A percentile compares a stretch with the other conserved stretches of the same genome.
Conservation (phyloP, 2,329 filamentous ascomycete genomes). For the Cytospora schulzeri region DNA sequence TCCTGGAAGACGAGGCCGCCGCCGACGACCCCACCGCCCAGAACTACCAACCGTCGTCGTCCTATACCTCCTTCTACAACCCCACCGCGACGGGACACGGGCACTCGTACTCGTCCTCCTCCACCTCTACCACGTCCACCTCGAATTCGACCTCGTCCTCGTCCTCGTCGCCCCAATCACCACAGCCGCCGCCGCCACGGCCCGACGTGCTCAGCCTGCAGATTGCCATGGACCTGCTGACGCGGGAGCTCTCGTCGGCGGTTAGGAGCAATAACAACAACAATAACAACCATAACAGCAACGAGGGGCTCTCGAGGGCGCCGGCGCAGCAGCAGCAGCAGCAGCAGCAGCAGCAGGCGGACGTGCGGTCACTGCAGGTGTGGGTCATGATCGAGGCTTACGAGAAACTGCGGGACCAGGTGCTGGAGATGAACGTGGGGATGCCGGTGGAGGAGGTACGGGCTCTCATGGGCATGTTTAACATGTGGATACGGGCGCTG, state of each 20-base stretch:
- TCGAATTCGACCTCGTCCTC: too few species aligned
- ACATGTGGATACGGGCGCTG: conserved; percentile 54
- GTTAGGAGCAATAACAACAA: too few species aligned
- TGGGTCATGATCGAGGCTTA: conserved; percentile 63
- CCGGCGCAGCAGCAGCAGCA: too few species aligned
- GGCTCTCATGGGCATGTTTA: conserved; percentile 47
- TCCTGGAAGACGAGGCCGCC: conserved; percentile 29
- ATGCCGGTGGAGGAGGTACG: conserved; percentile 34
- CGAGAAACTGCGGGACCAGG: conserved; percentile 52
- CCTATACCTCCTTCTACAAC: conserved; percentile 1
- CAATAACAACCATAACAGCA: too few species aligned
- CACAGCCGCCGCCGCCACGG: conserved; percentile 23
- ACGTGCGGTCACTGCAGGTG: conserved; percentile 52
- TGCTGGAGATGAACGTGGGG: conserved; percentile 38
- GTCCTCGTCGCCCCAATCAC: background rate
- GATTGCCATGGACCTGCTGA: conserved; percentile 54
- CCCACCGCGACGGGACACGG: background rate
- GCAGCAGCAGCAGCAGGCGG: too few species aligned
- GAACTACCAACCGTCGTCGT: conserved; percentile 1
- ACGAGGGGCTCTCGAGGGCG: conserved; percentile 24
- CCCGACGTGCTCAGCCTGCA: conserved; percentile 48
- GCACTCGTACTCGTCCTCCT: too few species aligned
- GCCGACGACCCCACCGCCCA: conserved; percentile 2
- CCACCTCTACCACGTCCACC: too few species aligned
- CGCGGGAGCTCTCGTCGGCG: conserved; percentile 50